phyloP scores from a whole-genome alignment of 2,329 filamentous ascomycete species.

The Cercospora zeina region DNA sequence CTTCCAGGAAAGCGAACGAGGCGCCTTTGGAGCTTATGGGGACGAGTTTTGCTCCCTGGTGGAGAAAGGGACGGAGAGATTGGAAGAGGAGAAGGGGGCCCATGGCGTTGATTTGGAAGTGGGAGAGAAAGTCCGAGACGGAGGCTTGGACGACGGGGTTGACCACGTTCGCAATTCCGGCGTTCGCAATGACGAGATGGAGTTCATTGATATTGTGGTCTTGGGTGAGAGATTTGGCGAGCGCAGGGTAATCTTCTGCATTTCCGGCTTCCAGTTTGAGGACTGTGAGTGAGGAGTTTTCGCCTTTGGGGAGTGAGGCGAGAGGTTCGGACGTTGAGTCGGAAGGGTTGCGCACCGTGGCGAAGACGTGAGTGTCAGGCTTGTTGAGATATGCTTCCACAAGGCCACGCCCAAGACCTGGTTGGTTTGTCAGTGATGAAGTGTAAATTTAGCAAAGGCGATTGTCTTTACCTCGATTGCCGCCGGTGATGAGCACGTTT shows the following conservation, averaged over 20 bases:
- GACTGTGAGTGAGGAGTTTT: background rate
- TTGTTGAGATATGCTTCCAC: slow-evolving; percentile 6
- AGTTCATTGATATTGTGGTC: slow-evolving; percentile 10
- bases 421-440: slow-evolving; percentile 2
- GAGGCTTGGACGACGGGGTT: background rate
- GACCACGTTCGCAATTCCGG: slow-evolving; percentile 5
- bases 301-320: slow-evolving; percentile 4
- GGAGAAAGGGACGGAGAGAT: slow-evolving; percentile 1
- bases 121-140: background rate
- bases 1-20: background rate
- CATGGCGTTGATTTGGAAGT: slow-evolving; percentile 18
- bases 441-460: background rate
- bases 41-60: slow-evolving; percentile 8
- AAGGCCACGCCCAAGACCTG: slow-evolving; percentile 20
- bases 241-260: background rate
- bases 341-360: slow-evolving; percentile 13
- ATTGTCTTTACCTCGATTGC: slow-evolving; percentile 7
- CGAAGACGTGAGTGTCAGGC: slow-evolving; percentile 17
- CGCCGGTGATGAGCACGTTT: slow-evolving; percentile 11
- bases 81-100: slow-evolving; percentile 17
- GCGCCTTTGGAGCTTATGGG: slow-evolving; percentile 10
- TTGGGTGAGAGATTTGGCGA: background rate
- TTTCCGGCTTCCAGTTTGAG: slow-evolving; percentile 13
- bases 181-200: slow-evolving; percentile 20
- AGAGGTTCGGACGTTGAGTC: slow-evolving; percentile 12